Base-by-base conservation (phyloP, 257 asterid genomes). In the Nicotiana attenuata region DNA sequence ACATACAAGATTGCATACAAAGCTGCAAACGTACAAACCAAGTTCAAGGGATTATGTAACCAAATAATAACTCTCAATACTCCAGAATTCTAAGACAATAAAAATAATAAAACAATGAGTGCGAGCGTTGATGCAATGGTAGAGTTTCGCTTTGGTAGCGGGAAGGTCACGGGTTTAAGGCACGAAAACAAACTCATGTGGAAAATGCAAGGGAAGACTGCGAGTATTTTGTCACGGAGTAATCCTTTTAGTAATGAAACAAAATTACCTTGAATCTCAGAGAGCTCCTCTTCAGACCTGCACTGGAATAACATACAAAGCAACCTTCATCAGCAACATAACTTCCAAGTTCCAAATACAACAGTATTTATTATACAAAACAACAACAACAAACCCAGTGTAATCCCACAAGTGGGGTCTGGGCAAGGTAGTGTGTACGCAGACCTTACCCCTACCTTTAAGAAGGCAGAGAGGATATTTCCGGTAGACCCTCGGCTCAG, bases 221-320 rank as follows among this genome's bases (percentile, higher is more conserved):
- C 20, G 31, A 38, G 60, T 45, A 45, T 60, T 47, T 22, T 22
- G 33, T 71, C 35, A 22, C 0, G 0, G 35, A 10, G 60, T 4
- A 14, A 14, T 14, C 2, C 26, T 16, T 14, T 15, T 1, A 73
- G 61, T 73, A 47, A 24, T 45, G 6, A 20, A 71, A 50, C 56
- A 20, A 13, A 13, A 71, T 85, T 85, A 95, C 99, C 99, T 89
- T 91, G 97, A 91, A 96, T 91, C 91, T 96, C 97, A 86, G 89
- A 89, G 84, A 96, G 97, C 93, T 96, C 99, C 92, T 94, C 97
- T 84, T 96, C 98, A 89, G 99, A 96, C 99, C 99, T 96, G 99
- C 96, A 86, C 96, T 94, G 94, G 90, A 91, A 87, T 82, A 87
- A 80, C 87, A 91, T 80, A 85, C 85, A 59, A 85, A 88, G 80